A percentile compares a stretch with the other conserved stretches of the same genome.
phyloP scores from a whole-genome alignment of 73 alveolate genomes.

The Breviolum minutum region DNA sequence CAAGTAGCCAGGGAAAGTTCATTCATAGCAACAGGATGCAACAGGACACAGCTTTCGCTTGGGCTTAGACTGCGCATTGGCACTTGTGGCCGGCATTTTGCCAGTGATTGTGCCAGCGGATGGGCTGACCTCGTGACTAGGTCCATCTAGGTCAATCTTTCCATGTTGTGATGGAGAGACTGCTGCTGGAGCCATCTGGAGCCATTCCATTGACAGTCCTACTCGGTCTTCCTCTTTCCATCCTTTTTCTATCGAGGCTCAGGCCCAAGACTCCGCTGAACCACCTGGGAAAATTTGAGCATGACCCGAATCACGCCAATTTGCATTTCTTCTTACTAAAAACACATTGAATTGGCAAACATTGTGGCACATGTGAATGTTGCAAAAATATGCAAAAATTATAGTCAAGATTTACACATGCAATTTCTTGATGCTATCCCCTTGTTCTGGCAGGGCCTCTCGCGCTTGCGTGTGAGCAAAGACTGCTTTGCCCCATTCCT shows the following conservation, averaged over 20 bases:
- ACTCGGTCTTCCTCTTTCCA: too few relatives aligned
- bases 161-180: too few relatives aligned
- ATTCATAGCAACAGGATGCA: background rate
- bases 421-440: background rate
- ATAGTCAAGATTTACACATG: too few relatives aligned
- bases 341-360: too few relatives aligned
- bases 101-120: conserved; percentile 71
- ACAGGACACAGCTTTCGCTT: background rate
- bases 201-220: too few relatives aligned
- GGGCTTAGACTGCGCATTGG: background rate
- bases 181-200: too few relatives aligned
- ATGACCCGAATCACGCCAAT: background rate
- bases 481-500: conserved; percentile 88
- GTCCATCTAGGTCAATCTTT: too few relatives aligned
- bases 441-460: conserved; percentile 27
- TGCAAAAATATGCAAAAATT: too few relatives aligned
- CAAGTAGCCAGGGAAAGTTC: too few relatives aligned
- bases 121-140: conserved; percentile 34
- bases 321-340: background rate
- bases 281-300: conserved; percentile 5
- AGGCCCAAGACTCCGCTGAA: conserved; percentile 69
- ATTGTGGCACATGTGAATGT: too few relatives aligned
- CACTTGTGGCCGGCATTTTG: conserved; percentile 77
- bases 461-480: conserved; percentile 88
- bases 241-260: too few relatives aligned